Base-by-base conservation (phyloP, 805 yeast species). In the Torulaspora quercuum region DNA sequence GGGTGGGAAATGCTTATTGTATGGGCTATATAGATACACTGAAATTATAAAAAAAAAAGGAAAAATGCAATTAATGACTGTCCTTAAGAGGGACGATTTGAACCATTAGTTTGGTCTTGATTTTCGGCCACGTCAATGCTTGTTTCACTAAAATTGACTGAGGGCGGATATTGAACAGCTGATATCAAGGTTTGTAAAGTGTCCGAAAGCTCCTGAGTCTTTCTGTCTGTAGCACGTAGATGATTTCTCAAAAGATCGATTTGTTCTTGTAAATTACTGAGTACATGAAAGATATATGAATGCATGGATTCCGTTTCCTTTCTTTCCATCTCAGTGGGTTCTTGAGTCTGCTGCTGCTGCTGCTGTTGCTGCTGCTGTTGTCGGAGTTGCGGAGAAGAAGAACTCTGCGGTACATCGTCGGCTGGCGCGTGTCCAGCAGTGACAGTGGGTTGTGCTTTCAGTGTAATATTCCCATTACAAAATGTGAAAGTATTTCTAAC, bases 391-490 rank as follows among this genome's bases (percentile, higher is more conserved):
- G 33, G 32, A n/a, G n/a, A n/a, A n/a, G n/a, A n/a, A n/a, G n/a
- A n/a, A n/a, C n/a, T n/a, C n/a, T n/a, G n/a, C n/a, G n/a, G n/a
- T n/a, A n/a, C 15, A 6, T 10, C 26, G 14, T 14, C 16, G 11
- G 17, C 6, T 17, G 27, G 20, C 12, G 25, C 17, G 19, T n/a
- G n/a, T n/a, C n/a, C n/a, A n/a, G 24, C 15, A n/a, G 37, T 10
- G 17, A 34, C 23, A 9, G 43, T 19, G 14, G 36, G 30, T 25
- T 30, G 45, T 13, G 49, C 26, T 39, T 43, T 42, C 13, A 51
- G 29, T n/a, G 49, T 33, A 17, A 52, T 46, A 23, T 47, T 50
- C 8, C 55, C 55, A 30, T 51, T 50, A 18, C 43, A 39, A 20
- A 45, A 44, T 2, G 37, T 42, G 24, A 50, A 52, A 1, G 45